These are phyloP conservation scores for Crinitomyces ghanaensis DNA, from an alignment of 805 yeast genomes.

Conservation along the genomic window DNA sequence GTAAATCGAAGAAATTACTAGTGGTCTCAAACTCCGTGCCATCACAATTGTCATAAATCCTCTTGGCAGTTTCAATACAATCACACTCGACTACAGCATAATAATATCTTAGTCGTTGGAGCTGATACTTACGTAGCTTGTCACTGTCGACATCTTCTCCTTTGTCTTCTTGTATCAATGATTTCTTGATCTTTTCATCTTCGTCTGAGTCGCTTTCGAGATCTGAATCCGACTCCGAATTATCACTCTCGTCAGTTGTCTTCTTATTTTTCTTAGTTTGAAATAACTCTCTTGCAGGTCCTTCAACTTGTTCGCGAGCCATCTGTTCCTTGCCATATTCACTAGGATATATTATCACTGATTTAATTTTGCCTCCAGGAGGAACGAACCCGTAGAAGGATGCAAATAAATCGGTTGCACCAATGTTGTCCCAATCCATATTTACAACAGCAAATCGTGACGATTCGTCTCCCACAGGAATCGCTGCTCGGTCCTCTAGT, in stretches of 20 bases:
- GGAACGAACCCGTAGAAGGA: slow-evolving; percentile 82
- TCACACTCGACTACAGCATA: slow-evolving; percentile 88
- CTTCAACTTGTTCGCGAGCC: slow-evolving; percentile 81
- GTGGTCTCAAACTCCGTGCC: slow-evolving; percentile 94
- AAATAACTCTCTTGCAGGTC: slow-evolving; percentile 85
- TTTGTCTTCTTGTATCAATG: slow-evolving; percentile 66
- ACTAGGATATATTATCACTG: slow-evolving; percentile 58
- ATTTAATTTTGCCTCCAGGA: slow-evolving; percentile 50
- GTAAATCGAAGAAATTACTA: slow-evolving; percentile 82
- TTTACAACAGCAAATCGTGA: slow-evolving; percentile 81
- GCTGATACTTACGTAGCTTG: slow-evolving; percentile 77
- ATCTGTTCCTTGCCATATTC: slow-evolving; percentile 89
- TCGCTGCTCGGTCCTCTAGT: slow-evolving; percentile 30
- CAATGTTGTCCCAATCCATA: slow-evolving; percentile 95
- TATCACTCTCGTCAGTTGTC: slow-evolving; percentile 25
- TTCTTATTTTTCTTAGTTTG: slow-evolving; percentile 31
- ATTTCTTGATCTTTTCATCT: slow-evolving; percentile 51
- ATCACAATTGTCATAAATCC: slow-evolving; percentile 78
- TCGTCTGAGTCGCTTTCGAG: too few species aligned
- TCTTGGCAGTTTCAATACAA: slow-evolving; percentile 53
- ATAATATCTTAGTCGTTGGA: slow-evolving; percentile 84
- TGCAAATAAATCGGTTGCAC: slow-evolving; percentile 78
- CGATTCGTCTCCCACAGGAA: slow-evolving; percentile 85
- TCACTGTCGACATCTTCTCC: slow-evolving; percentile 81
- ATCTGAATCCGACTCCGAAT: slow-evolving; percentile 10